Conservation (phyloP, 164 flowering plant genomes). For the Annona squamosa region DNA sequence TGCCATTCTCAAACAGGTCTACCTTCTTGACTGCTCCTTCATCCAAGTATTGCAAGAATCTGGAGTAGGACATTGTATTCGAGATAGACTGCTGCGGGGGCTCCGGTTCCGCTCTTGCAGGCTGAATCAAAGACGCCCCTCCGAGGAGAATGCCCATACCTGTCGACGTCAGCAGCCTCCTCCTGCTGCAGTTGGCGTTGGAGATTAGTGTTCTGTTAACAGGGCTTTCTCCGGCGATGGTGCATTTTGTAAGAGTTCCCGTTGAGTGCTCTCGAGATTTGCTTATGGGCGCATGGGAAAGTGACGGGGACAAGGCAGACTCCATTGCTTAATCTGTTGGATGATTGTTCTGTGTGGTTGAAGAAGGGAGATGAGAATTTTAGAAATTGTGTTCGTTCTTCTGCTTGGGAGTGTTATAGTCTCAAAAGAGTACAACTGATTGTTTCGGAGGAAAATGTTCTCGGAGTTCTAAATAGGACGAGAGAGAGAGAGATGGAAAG, state of each 20-base stretch:
- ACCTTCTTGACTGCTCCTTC: conserved; percentile 58
- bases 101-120: conserved; percentile 48
- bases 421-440: background rate
- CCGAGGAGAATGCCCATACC: conserved; percentile 24
- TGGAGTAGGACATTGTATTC: conserved; percentile 55
- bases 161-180: conserved; percentile 32
- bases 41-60: conserved; percentile 57
- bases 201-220: conserved; percentile 10
- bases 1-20: conserved; percentile 59
- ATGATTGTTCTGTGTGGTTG: background rate
- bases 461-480: conserved; percentile 1
- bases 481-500: background rate
- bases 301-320: conserved; percentile 29
- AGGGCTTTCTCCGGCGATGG: conserved; percentile 23
- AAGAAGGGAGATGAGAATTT: background rate
- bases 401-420: background rate
- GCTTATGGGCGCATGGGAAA: conserved; percentile 30
- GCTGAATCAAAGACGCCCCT: conserved; percentile 26
- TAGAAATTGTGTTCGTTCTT: background rate
- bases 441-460: background rate
- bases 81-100: conserved; percentile 39
- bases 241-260: conserved; percentile 25
- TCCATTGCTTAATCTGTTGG: conserved; percentile 21
- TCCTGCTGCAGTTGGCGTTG: conserved; percentile 22
- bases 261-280: conserved; percentile 33